Percentiles rank a stretch among this genome's conserved stretches.
These are phyloP conservation scores for Carex arenaria DNA, from an alignment of 202 grass and related monocot genomes.

Conservation along the genomic window DNA sequence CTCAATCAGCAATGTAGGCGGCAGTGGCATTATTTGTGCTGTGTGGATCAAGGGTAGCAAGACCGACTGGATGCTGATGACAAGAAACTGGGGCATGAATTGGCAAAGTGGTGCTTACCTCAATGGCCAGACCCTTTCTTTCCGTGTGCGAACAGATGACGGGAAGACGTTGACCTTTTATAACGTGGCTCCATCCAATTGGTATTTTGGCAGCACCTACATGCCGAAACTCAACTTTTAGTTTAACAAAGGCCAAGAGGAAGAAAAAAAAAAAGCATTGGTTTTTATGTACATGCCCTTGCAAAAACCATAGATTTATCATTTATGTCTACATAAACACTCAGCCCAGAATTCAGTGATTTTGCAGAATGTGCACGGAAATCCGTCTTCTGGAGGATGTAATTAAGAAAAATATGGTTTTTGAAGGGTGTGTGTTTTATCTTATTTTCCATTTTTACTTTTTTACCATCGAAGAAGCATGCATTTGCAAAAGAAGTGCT, in stretches of 20 bases:
- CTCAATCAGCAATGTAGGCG: constrained; percentile 14
- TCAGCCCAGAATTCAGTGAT: constrained; percentile 3
- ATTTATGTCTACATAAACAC: neutral
- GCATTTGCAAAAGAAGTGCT: neutral
- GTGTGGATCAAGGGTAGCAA: constrained; percentile 37
- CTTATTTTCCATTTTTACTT: neutral
- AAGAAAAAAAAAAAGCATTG: neutral
- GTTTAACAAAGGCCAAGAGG: neutral
- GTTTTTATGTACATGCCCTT: neutral
- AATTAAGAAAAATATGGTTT: neutral
- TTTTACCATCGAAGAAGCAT: neutral
- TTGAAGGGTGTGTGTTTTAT: neutral
- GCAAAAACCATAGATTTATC: neutral
- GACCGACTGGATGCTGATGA: constrained; percentile 67
- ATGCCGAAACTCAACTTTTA: constrained; percentile 47
- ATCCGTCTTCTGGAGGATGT: constrained; percentile 1
- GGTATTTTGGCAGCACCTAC: constrained; percentile 59
- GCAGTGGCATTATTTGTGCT: constrained; percentile 2
- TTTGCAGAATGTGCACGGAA: neutral
- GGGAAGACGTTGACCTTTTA: constrained; percentile 31
- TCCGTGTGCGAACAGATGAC: constrained; percentile 43
- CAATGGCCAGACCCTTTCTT: constrained; percentile 50
- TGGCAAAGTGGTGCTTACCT: constrained; percentile 50
- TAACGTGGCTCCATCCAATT: constrained; percentile 42
- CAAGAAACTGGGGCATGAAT: constrained; percentile 81